Evolutionary conservation across 2,329 filamentous ascomycete species (phyloP).

Genomic region (Penicillium sp.): DNA sequence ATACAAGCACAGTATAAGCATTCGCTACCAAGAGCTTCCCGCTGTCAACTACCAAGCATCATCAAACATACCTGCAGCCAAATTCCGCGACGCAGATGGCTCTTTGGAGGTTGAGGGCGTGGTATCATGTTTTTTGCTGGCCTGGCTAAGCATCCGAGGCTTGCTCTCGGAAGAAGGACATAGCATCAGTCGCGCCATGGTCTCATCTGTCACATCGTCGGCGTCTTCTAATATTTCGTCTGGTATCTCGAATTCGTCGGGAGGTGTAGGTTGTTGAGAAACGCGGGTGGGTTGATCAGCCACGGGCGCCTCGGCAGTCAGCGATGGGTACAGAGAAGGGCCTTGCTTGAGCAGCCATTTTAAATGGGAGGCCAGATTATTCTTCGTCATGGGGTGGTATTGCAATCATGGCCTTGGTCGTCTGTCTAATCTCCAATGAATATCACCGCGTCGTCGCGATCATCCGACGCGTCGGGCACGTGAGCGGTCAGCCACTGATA

Average conservation of each 20-base stretch:
- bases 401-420: slow-evolving; percentile 32
- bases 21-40: background rate
- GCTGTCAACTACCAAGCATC: background rate
- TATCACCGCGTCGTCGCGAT: slow-evolving; percentile 16
- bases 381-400: slow-evolving; percentile 52
- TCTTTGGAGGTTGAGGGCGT: slow-evolving; percentile 27
- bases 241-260: slow-evolving; percentile 21
- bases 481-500: slow-evolving; percentile 28
- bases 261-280: slow-evolving; percentile 19
- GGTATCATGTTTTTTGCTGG: slow-evolving; percentile 23
- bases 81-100: slow-evolving; percentile 11
- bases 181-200: slow-evolving; percentile 52
- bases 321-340: slow-evolving; percentile 37
- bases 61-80: slow-evolving; percentile 30
- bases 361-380: slow-evolving; percentile 51
- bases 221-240: slow-evolving; percentile 30
- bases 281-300: slow-evolving; percentile 30
- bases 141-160: slow-evolving; percentile 43
- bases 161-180: slow-evolving; percentile 45
- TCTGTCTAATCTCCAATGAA: slow-evolving; percentile 6
- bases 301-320: slow-evolving; percentile 25
- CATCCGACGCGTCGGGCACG: slow-evolving; percentile 27
- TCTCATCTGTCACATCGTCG: slow-evolving; percentile 30
- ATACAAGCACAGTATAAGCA: background rate
- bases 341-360: slow-evolving; percentile 52